Conservation (phyloP, 2,329 filamentous ascomycete genomes). For the Dactylonectria estremocensis region DNA sequence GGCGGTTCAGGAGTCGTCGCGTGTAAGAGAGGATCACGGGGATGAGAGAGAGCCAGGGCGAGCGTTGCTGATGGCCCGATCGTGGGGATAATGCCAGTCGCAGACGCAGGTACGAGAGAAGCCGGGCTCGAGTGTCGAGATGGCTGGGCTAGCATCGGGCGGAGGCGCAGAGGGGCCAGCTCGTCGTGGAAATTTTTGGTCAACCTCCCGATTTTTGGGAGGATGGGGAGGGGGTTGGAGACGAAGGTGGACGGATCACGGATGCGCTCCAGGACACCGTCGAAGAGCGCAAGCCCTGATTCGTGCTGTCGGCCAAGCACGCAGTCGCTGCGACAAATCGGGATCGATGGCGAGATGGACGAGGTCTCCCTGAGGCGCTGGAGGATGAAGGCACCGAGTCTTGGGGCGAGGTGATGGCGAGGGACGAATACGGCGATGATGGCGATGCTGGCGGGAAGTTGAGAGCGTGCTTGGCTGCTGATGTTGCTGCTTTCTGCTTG, state of each 20-base stretch:
- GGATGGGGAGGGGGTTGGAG: slow-evolving; percentile 45
- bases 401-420: slow-evolving; percentile 11
- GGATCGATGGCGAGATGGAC: slow-evolving; percentile 35
- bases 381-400: slow-evolving; percentile 19
- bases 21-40: slow-evolving; percentile 39
- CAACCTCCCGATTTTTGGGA: slow-evolving; percentile 56
- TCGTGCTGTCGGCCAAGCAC: slow-evolving; percentile 39
- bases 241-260: slow-evolving; percentile 38
- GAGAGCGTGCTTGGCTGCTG: slow-evolving; percentile 20
- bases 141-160: slow-evolving; percentile 62
- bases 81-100: slow-evolving; percentile 43
- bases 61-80: slow-evolving; percentile 32
- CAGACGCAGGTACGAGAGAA: slow-evolving; percentile 51
- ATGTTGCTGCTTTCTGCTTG: slow-evolving; percentile 5
- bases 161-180: slow-evolving; percentile 49
- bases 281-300: slow-evolving; percentile 36
- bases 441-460: slow-evolving; percentile 32
- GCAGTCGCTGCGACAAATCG: slow-evolving; percentile 18
- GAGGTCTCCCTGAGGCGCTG: slow-evolving; percentile 22
- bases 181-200: slow-evolving; percentile 49
- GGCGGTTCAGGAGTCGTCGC: slow-evolving; percentile 37
- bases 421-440: slow-evolving; percentile 21
- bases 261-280: slow-evolving; percentile 42
- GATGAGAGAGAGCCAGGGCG: slow-evolving; percentile 28
- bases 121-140: slow-evolving; percentile 57